These are phyloP conservation scores for Lactarius sp. DNA, from an alignment of 768 basidiomycete species.

Conservation along the genomic window DNA sequence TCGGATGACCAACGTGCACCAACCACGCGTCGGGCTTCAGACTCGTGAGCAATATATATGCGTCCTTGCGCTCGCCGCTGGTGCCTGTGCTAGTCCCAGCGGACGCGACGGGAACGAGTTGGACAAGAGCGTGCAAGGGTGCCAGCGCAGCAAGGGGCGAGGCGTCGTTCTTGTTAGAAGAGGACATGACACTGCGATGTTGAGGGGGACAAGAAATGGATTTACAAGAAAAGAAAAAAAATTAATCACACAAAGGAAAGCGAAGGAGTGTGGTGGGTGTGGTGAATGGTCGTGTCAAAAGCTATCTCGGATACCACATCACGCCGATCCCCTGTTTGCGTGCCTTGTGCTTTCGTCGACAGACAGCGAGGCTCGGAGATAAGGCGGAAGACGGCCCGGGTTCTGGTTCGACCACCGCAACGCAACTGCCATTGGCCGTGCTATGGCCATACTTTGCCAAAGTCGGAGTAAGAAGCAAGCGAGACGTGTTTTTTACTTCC, in stretches of 20 bases:
- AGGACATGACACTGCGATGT: slow-evolving; percentile 3
- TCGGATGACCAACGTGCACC: slow-evolving; percentile 14
- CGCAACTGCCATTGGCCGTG: too few species aligned
- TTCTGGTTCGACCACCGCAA: background rate
- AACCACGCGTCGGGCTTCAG: slow-evolving; percentile 10
- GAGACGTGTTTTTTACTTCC: background rate
- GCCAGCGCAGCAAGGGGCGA: slow-evolving; percentile 13
- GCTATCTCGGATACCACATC: background rate
- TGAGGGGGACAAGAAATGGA: background rate
- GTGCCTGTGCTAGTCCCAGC: background rate
- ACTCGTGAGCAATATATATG: slow-evolving; percentile 10
- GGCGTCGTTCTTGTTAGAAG: background rate
- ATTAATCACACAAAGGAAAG: background rate
- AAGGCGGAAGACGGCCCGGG: slow-evolving; percentile 8
- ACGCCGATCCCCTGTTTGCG: background rate
- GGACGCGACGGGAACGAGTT: slow-evolving; percentile 4
- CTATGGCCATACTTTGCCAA: background rate
- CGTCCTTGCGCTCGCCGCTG: background rate
- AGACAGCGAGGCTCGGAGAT: background rate
- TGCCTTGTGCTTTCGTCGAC: background rate
- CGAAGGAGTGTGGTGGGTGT: background rate
- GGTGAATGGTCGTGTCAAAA: background rate
- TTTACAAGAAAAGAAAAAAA: slow-evolving; percentile 11
- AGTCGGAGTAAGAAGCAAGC: background rate
- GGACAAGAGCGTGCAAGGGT: slow-evolving; percentile 13